Evolutionary conservation across 208 protist species (phyloP).

Genomic region (Leishmania arabica): DNA sequence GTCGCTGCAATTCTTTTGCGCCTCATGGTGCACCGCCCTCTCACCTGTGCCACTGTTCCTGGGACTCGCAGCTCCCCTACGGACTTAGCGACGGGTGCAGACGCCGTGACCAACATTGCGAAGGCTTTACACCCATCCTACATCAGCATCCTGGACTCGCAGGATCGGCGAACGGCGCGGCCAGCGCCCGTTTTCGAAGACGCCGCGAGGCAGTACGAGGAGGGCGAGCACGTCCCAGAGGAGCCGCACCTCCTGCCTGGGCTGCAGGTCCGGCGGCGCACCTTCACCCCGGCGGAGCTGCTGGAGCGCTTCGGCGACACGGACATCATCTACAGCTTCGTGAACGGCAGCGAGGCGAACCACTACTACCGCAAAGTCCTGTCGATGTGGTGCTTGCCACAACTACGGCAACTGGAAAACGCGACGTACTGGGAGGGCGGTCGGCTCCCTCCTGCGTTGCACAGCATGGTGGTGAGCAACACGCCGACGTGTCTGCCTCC

Average conservation of each 20-base stretch:
- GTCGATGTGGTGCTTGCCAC: too few species aligned
- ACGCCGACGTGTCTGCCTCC: not conserved
- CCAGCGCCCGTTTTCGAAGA: not conserved
- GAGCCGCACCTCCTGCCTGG: conserved; percentile 35
- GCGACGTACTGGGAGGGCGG: too few species aligned
- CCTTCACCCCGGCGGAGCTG: conserved; percentile 40
- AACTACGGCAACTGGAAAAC: too few species aligned
- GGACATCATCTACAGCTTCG: conserved; percentile 96
- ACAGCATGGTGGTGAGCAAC: not conserved
- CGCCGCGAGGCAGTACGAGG: conserved; percentile 8
- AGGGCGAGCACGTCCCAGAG: conserved; percentile 33
- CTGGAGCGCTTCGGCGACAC: conserved; percentile 42
- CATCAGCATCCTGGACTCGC: not conserved
- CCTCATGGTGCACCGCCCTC: not conserved
- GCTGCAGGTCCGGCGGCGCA: conserved; percentile 26
- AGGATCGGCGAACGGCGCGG: conserved; percentile 1
- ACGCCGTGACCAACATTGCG: too few species aligned
- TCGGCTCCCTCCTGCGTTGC: not conserved
- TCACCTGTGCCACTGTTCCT: too few species aligned
- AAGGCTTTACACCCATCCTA: not conserved
- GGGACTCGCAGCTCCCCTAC: not conserved
- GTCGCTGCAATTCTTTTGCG: too few species aligned
- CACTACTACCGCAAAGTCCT: conserved; percentile 41
- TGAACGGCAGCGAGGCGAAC: conserved; percentile 93
- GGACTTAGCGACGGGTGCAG: not conserved